Evolutionary conservation across 2,329 filamentous ascomycete genomes (phyloP), one percentile per base, ranked within the genome.

Genomic region (Sclerotinia borealis): DNA sequence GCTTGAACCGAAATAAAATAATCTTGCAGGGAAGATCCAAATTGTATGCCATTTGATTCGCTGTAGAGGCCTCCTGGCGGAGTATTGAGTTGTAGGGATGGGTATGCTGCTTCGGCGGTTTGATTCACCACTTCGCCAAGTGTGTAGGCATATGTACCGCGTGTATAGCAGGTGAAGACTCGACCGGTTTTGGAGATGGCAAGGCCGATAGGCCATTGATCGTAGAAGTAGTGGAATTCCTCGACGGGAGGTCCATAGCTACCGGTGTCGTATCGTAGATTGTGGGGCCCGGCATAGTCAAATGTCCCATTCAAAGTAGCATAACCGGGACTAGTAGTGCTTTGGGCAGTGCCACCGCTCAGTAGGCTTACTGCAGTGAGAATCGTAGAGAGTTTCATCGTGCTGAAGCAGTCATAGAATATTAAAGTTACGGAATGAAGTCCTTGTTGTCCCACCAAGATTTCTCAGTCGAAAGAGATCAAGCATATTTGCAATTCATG

Each of bases 221-320:
- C 76, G 63, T 79, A 79, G 68, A 76, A 81, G 68, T 80, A 81
- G 67, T 81, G 78, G 43, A 77, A 76, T 66, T 81, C 79, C 66
- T 82, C 80, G 4, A 82, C 70, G 2, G 72, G 66, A 1, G 79
- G 79, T 3, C 79, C 79, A 52, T 79, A 80, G 3, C 76, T 78
- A n/a, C 79, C 79, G 61, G 77, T 78, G 66, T 81, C 79, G 8
- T 77, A 72, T 39, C 79, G 74, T 1, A 81, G 70, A 45, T 62
- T 66, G n/a, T 54, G 59, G 27, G 65, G 29, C 7, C 66, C 64
- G 9, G 45, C 45, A 22, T 63, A 63, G 10, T 45, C 39, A 36
- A 66, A 65, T 4, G 64, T 68, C 15, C 62, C 54, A 45, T 65
- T 66, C 5, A 63, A 27, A 7, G 31, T 59, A 19, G 65, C 49